phyloP scores from a whole-genome alignment of 2,329 filamentous ascomycete species.

The Chaetomiaceae sp. region DNA sequence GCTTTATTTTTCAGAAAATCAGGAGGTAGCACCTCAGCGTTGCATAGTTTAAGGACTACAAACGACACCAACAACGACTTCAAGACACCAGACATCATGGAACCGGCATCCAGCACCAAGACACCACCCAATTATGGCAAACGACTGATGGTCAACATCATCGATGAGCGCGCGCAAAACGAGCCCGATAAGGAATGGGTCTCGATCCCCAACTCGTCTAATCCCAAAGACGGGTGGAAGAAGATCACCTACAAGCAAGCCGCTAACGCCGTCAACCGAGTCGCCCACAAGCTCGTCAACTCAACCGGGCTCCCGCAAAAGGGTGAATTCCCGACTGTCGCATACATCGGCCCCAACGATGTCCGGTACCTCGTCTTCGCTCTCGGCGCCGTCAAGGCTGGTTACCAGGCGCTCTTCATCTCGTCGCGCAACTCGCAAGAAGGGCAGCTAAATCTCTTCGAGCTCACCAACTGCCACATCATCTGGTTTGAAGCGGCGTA shows the following conservation, averaged over 20 bases:
- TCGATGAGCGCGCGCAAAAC: constrained; percentile 35
- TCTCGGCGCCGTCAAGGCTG: constrained; percentile 31
- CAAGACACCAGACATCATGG: not conserved
- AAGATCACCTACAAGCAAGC: constrained; percentile 34
- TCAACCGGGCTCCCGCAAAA: constrained; percentile 26
- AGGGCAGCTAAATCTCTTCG: constrained; percentile 41
- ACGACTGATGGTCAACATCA: constrained; percentile 35
- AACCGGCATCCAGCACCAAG: too few species aligned
- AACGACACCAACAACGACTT: not conserved
- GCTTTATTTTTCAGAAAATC: too few species aligned
- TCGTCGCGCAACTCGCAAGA: constrained; percentile 43
- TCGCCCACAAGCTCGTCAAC: constrained; percentile 33
- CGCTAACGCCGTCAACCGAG: constrained; percentile 38
- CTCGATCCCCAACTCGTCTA: constrained; percentile 31
- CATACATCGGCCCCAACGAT: constrained; percentile 41
- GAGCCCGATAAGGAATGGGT: constrained; percentile 35
- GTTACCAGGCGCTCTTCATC: constrained; percentile 38
- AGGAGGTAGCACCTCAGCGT: too few species aligned
- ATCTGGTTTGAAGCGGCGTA: constrained; percentile 33
- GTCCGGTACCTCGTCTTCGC: constrained; percentile 27
- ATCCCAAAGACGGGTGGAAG: constrained; percentile 39
- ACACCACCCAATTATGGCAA: constrained; percentile 22
- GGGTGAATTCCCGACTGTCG: constrained; percentile 35
- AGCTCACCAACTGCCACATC: constrained; percentile 39
- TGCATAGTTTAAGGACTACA: too few species aligned